Base-by-base conservation (phyloP, 140 eudicot genomes). In the Anethum foeniculum region DNA sequence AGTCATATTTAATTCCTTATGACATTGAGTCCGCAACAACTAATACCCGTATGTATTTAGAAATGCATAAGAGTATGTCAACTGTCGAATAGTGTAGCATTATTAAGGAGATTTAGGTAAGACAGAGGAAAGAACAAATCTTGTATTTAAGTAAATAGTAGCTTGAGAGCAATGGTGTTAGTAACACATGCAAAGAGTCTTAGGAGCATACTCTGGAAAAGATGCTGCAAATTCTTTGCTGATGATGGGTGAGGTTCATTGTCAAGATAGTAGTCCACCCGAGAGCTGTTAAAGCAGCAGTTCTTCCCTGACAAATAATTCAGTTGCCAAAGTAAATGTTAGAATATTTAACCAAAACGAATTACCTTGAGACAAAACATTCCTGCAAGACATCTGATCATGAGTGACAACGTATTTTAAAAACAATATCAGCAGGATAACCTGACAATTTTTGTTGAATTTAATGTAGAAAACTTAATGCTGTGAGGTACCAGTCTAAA, bases 191-290 rank as follows among this genome's bases (percentile, higher is more conserved):
- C 64, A 71, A 32, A 51, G 32, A 74, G 75, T 64, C 60, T 28
- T 75, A 62, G 78, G 79, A 80, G 36, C 90, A 18, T 90, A 95
- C 99, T 95, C 84, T 95, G 99, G 76, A 95, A 95, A 52, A 95
- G 97, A 86, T 95, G 97, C 39, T 87, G 89, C 85, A 95, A 77
- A 85, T 94, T 94, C 88, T 90, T 94, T 51, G 90, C 54, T 5
- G 99, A 94, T 79, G 99, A 75, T 39, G 99, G 96, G 79, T 94
- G 99, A 77, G 99, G 99, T 85, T 90, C 96, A 74, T 85, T 89
- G 71, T 88, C 93, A 68, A 94, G 97, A 86, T 89, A 94, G 86
- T 77, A 89, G 68, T 89, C 93, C 47, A 94, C 89, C 56, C 97
- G 89, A 21, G 92, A 89, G 87, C 78, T 83, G 78, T 95, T 95